phyloP scores from a whole-genome alignment of 1,139 yeast genomes.

The Eremothecium cymbalariae region DNA sequence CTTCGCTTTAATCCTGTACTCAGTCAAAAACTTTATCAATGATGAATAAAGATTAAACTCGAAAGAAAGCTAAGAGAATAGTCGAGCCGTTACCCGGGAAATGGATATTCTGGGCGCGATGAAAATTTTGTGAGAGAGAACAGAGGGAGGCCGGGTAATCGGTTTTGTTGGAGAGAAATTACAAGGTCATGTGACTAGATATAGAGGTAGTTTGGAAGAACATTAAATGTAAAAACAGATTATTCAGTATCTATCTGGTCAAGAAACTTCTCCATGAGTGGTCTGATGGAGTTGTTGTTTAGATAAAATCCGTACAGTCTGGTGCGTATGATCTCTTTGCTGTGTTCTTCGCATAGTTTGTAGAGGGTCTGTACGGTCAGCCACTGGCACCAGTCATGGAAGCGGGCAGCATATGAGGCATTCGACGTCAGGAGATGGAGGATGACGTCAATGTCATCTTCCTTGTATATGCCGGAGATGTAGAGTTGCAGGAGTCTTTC shows the following conservation, averaged over 20 bases:
- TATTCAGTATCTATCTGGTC: constrained; percentile 17
- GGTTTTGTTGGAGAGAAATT: not conserved
- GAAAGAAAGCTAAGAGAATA: no score
- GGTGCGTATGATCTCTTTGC: constrained; percentile 31
- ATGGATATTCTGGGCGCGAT: not conserved
- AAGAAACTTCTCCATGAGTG: constrained; percentile 20
- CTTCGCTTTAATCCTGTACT: constrained; percentile 1
- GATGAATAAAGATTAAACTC: no score
- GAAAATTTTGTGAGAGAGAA: constrained; percentile 2
- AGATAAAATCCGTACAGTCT: constrained; percentile 28
- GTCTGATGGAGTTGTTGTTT: constrained; percentile 19
- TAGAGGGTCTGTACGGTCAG: constrained; percentile 28
- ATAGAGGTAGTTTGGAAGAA: no score
- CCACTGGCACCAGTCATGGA: constrained; percentile 34
- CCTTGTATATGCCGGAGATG: constrained; percentile 19
- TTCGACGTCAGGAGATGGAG: constrained; percentile 29
- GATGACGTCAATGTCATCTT: constrained; percentile 29
- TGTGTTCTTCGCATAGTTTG: constrained; percentile 27
- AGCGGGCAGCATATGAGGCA: constrained; percentile 35
- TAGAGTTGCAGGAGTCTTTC: constrained; percentile 32
- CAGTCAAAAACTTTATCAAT: no score
- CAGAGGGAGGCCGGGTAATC: no score
- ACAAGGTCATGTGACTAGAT: not conserved
- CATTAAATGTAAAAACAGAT: no score
- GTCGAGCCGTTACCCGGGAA: constrained; percentile 1